Conservation (phyloP, 768 basidiomycete genomes). For the Lactifluus subvellereus region DNA sequence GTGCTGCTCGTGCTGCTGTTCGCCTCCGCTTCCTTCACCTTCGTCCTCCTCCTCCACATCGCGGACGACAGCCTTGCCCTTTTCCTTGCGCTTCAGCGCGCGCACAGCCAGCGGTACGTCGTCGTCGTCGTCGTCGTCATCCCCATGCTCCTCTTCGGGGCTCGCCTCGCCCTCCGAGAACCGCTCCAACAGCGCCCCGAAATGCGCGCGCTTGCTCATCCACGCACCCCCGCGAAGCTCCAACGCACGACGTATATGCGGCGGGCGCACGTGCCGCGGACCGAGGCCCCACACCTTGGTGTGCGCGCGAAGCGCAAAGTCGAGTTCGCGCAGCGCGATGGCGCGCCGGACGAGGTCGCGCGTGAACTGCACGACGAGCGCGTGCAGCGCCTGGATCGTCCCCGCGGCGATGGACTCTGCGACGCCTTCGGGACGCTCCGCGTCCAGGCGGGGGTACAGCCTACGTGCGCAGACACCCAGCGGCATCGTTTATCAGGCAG, state of each 20-base stretch:
- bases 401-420: slow-evolving; percentile 41
- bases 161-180: slow-evolving; percentile 15
- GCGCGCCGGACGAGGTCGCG: slow-evolving; percentile 45
- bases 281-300: slow-evolving; percentile 54
- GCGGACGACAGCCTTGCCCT: slow-evolving; percentile 8
- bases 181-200: slow-evolving; percentile 32
- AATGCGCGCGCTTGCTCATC: slow-evolving; percentile 38
- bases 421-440: slow-evolving; percentile 20
- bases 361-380: slow-evolving; percentile 37
- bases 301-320: slow-evolving; percentile 48
- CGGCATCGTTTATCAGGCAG: neutral
- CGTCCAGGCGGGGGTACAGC: slow-evolving; percentile 30
- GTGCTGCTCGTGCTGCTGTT: neutral
- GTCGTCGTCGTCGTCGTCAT: slow-evolving; percentile 16
- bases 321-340: slow-evolving; percentile 54
- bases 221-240: slow-evolving; percentile 40
- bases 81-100: slow-evolving; percentile 14
- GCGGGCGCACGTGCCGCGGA: slow-evolving; percentile 31
- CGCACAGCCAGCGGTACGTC: slow-evolving; percentile 10
- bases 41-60: slow-evolving; percentile 5
- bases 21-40: slow-evolving; percentile 7
- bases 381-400: slow-evolving; percentile 42
- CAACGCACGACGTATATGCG: slow-evolving; percentile 46
- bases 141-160: neutral
- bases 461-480: slow-evolving; percentile 19